phyloP scores from a whole-genome alignment of 345 rosid species.

The Populus alba region DNA sequence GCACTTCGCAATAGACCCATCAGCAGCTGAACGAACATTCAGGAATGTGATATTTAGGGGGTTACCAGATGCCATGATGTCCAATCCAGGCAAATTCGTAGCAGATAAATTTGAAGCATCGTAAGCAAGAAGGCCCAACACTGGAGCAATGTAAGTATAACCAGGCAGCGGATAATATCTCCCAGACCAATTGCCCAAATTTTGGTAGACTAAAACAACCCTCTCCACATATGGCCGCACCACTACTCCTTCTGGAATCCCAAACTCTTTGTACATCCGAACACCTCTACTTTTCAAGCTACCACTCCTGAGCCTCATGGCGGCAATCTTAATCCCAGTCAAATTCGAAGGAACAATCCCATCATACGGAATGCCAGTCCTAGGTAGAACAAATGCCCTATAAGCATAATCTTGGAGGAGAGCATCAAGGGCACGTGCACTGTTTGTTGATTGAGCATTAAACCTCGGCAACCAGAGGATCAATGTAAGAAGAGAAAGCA shows the following conservation, averaged over 20 bases:
- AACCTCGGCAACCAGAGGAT: slow-evolving; percentile 26
- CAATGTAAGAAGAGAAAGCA: slow-evolving; percentile 34
- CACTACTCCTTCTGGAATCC: slow-evolving; percentile 49
- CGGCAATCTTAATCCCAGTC: slow-evolving; percentile 65
- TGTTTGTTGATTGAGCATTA: slow-evolving; percentile 33
- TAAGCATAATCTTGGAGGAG: slow-evolving; percentile 88
- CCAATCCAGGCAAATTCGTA: slow-evolving; percentile 43
- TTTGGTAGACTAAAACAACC: slow-evolving; percentile 82
- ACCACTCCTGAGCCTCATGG: slow-evolving; percentile 84
- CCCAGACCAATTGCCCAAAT: slow-evolving; percentile 76
- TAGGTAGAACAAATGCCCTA: slow-evolving; percentile 61
- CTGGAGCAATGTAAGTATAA: slow-evolving; percentile 63
- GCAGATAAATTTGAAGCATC: slow-evolving; percentile 67
- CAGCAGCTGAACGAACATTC: slow-evolving; percentile 43
- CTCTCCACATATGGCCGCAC: slow-evolving; percentile 67
- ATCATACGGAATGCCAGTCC: slow-evolving; percentile 62
- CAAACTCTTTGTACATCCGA: slow-evolving; percentile 47
- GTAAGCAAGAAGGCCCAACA: slow-evolving; percentile 82
- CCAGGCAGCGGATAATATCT: slow-evolving; percentile 55
- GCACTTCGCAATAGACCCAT: slow-evolving; percentile 61
- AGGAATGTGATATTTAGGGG: slow-evolving; percentile 65
- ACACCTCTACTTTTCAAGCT: slow-evolving; percentile 68
- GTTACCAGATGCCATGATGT: slow-evolving; percentile 40
- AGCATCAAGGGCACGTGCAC: slow-evolving; percentile 58
- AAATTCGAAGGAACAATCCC: slow-evolving; percentile 63